Conservation (phyloP, 2,329 filamentous ascomycete species). For the Trichoderma pleuroti region DNA sequence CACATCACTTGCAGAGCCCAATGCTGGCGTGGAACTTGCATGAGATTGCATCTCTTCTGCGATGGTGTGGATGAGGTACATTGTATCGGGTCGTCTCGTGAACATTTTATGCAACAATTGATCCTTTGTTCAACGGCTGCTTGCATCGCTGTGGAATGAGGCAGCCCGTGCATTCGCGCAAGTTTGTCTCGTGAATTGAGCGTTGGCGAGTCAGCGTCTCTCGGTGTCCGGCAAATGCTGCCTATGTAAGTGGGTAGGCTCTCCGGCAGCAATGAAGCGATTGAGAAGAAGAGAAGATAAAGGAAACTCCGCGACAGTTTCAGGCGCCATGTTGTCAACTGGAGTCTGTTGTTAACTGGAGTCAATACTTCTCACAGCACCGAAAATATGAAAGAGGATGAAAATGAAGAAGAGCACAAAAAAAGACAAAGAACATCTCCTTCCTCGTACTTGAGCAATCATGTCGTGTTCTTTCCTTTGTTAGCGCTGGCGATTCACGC, state of each 20-base stretch:
- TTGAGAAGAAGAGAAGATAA: background rate
- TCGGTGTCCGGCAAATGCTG: background rate
- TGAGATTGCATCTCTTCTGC: background rate
- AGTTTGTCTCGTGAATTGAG: background rate
- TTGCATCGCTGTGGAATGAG: background rate
- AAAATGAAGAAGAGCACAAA: background rate
- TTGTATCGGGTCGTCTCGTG: background rate
- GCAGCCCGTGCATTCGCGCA: background rate
- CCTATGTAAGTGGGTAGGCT: background rate
- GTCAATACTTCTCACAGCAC: background rate
- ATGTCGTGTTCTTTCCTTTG: background rate
- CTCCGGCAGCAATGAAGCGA: background rate
- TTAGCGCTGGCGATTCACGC: background rate
- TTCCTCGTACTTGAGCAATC: background rate
- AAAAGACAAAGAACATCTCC: background rate
- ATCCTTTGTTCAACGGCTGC: background rate
- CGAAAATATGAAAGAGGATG: background rate
- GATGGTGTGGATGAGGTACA: background rate
- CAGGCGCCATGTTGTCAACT: background rate
- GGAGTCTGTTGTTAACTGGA: no score
- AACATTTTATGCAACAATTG: background rate
- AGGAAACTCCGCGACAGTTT: background rate
- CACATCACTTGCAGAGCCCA: background rate
- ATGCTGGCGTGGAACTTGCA: background rate
- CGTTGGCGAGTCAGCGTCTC: background rate